These are phyloP conservation scores for Themeda triandra DNA, from an alignment of 176 grass and related monocot species.

Conservation along the genomic window DNA sequence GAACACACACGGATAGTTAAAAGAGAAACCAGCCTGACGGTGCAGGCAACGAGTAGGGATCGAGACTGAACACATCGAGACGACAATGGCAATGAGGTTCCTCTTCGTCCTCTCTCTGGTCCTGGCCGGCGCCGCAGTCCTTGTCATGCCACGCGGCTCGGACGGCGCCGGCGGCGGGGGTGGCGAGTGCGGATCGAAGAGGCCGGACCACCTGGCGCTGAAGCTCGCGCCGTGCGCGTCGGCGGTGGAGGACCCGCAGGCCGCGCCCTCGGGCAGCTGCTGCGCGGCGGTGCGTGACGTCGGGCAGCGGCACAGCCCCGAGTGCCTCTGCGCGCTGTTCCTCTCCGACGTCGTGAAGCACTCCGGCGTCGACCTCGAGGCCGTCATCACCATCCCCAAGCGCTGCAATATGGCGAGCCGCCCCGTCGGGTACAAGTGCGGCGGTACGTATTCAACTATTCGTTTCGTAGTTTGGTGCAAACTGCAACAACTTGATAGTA, in stretches of 20 bases:
- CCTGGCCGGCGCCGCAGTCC: neutral
- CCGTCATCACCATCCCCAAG: conserved; percentile 68
- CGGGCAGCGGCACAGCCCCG: conserved; percentile 26
- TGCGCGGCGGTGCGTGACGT: conserved; percentile 50
- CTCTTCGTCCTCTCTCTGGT: neutral
- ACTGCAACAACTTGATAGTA: neutral
- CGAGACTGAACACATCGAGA: too few relatives aligned
- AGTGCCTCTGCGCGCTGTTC: conserved; percentile 61
- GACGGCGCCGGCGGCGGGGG: neutral
- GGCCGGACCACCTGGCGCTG: conserved; percentile 33
- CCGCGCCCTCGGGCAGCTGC: conserved; percentile 26
- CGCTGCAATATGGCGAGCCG: conserved; percentile 47
- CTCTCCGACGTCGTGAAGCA: conserved; percentile 47
- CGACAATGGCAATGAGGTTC: neutral
- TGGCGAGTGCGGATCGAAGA: conserved; percentile 34
- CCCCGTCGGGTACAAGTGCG: conserved; percentile 62
- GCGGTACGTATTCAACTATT: conserved; percentile 41
- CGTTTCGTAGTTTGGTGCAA: neutral
- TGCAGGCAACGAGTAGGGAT: too few relatives aligned
- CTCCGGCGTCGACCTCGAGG: conserved; percentile 38
- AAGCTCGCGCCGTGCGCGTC: conserved; percentile 45
- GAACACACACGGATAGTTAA: neutral
- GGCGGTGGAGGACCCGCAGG: conserved; percentile 32
- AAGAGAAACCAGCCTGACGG: neutral
- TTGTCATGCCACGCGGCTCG: neutral